These are phyloP conservation scores for Aspergillus fumigatus DNA, from an alignment of 2,329 filamentous ascomycete genomes.

Conservation along the genomic window DNA sequence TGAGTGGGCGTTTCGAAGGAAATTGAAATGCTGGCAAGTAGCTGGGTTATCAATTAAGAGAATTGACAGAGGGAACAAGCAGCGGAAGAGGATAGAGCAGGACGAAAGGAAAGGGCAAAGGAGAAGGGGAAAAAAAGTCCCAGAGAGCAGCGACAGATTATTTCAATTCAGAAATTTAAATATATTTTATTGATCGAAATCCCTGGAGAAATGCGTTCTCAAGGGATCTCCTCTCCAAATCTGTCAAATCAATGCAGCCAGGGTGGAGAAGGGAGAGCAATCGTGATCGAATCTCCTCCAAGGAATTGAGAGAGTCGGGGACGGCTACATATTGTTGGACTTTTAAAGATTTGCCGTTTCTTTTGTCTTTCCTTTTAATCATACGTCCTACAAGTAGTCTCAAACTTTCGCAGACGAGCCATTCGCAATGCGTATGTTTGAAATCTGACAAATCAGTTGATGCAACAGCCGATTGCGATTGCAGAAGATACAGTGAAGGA, in stretches of 20 bases:
- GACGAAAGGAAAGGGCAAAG: conserved; percentile 5
- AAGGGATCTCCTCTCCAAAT: conserved; percentile 11
- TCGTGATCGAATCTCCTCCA: conserved; percentile 19
- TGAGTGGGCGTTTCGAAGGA: background rate
- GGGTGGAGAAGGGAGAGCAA: conserved; percentile 18
- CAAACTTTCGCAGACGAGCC: background rate
- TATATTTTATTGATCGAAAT: conserved; percentile 8
- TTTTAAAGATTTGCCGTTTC: conserved; percentile 1
- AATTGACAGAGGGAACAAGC: conserved; percentile 7
- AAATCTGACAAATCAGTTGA: background rate
- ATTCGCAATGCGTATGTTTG: background rate
- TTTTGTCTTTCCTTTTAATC: conserved; percentile 1
- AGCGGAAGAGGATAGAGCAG: conserved; percentile 1
- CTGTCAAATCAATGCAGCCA: conserved; percentile 20
- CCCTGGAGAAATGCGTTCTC: conserved; percentile 11
- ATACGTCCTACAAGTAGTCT: background rate
- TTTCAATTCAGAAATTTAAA: background rate
- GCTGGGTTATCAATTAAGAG: background rate
- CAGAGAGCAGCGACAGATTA: background rate
- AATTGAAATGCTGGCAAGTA: conserved; percentile 6
- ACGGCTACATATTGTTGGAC: conserved; percentile 6
- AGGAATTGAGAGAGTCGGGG: conserved; percentile 5
- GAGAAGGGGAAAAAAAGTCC: conserved; percentile 4
- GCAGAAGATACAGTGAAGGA: background rate
- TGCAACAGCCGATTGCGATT: background rate